These are phyloP conservation scores for Buxus sempervirens DNA, from an alignment of 164 flowering plant species.

Conservation along the genomic window DNA sequence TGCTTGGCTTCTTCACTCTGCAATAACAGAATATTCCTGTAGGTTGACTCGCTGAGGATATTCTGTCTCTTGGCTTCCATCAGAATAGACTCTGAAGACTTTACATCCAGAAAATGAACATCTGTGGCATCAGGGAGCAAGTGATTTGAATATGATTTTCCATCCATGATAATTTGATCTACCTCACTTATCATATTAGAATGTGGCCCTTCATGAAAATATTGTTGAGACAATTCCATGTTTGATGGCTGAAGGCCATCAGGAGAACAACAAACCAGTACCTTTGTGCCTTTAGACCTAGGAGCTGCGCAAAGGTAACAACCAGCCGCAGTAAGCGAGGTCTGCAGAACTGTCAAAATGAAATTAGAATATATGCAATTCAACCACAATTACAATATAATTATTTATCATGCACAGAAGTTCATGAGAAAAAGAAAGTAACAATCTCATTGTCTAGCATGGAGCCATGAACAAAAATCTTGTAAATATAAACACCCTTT, in stretches of 20 bases:
- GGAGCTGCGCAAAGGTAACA: conserved; percentile 95
- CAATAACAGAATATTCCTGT: conserved; percentile 37
- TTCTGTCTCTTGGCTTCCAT: conserved; percentile 51
- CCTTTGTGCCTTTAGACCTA: conserved; percentile 71
- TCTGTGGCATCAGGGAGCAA: conserved; percentile 36
- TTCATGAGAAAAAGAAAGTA: not conserved
- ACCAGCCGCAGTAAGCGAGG: conserved; percentile 80
- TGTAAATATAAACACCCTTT: not conserved
- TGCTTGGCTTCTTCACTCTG: conserved; percentile 51
- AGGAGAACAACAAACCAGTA: conserved; percentile 64
- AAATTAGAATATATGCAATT: conserved; percentile 8
- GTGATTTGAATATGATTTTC: conserved; percentile 34
- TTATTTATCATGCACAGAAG: not conserved
- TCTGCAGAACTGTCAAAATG: conserved; percentile 41
- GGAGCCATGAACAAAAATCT: not conserved
- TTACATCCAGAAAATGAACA: conserved; percentile 44
- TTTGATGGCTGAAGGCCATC: conserved; percentile 44
- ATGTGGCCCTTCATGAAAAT: conserved; percentile 17
- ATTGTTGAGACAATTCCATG: conserved; percentile 21
- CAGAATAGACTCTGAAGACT: conserved; percentile 51
- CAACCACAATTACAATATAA: not conserved
- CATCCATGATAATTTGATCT: conserved; percentile 46
- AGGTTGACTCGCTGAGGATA: conserved; percentile 62
- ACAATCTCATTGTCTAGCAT: not conserved
- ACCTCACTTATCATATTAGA: conserved; percentile 29